A percentile compares a stretch with the other conserved stretches of the same genome.
Evolutionary conservation across 768 basidiomycete species (phyloP).

Genomic region (Leccinum broughii): DNA sequence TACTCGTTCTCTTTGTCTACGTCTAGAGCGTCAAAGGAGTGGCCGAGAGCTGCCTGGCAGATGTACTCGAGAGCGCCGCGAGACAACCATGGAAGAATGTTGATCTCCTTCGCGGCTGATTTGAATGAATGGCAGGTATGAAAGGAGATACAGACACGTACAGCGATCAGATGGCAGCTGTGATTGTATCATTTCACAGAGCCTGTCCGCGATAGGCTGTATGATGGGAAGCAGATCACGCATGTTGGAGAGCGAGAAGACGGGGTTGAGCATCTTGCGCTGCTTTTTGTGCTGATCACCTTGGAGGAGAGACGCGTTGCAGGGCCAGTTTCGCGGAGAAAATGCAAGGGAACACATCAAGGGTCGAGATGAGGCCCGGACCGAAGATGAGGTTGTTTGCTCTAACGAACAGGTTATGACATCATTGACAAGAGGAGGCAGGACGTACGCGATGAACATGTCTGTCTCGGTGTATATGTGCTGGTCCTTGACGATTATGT

Average conservation of each 20-base stretch:
- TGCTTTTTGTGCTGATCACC: constrained; percentile 34
- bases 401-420: constrained; percentile 8
- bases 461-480: constrained; percentile 39
- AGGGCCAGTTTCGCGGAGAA: not conserved
- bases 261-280: constrained; percentile 36
- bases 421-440: not conserved
- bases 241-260: constrained; percentile 35
- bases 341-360: constrained; percentile 26
- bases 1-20: constrained; percentile 28
- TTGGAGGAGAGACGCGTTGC: constrained; percentile 1
- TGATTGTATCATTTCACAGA: constrained; percentile 22
- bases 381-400: constrained; percentile 38
- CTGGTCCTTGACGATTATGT: constrained; percentile 39
- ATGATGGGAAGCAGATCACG: constrained; percentile 32
- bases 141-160: constrained; percentile 9
- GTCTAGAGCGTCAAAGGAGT: constrained; percentile 34
- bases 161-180: constrained; percentile 26
- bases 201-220: constrained; percentile 33
- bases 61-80: constrained; percentile 39
- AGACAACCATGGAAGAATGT: constrained; percentile 36
- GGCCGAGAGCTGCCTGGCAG: constrained; percentile 34
- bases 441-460: constrained; percentile 34
- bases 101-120: constrained; percentile 31
- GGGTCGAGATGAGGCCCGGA: constrained; percentile 37
- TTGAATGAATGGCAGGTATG: not conserved